phyloP scores from a whole-genome alignment of 1,284 basidiomycete genomes.

The Marasmius tenuissimus region DNA sequence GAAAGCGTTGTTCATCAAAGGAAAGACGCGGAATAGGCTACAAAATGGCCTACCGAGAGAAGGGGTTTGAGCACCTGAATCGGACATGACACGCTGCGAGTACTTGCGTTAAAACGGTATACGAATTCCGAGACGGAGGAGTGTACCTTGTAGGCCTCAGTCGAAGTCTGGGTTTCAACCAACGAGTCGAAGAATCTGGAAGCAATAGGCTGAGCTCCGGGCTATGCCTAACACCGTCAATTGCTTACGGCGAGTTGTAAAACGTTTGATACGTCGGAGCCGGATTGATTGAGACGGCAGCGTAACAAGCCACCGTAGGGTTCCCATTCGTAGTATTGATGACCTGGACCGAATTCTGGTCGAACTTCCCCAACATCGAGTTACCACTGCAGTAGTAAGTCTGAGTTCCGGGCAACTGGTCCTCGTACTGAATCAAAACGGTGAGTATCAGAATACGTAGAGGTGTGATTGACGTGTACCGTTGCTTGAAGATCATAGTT shows the following conservation, averaged over 20 bases:
- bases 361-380: constrained; percentile 1
- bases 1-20: not conserved
- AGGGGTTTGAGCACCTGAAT: constrained; percentile 2
- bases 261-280: constrained; percentile 9
- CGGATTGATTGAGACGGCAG: constrained; percentile 1
- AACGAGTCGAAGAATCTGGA: not conserved
- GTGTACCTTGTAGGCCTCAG: constrained; percentile 2
- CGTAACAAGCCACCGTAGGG: not conserved
- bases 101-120: not conserved
- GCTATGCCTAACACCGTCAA: not conserved
- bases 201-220: not conserved
- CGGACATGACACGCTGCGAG: not conserved
- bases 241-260: not conserved
- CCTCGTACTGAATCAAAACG: constrained; percentile 5
- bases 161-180: constrained; percentile 2
- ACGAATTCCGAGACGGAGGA: not conserved
- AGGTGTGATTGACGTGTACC: not conserved
- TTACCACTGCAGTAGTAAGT: constrained; percentile 10
- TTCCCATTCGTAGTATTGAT: not conserved
- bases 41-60: not conserved
- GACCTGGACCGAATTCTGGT: not conserved
- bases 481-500: not conserved
- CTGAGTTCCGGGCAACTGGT: constrained; percentile 4
- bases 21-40: not conserved
- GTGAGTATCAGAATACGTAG: not conserved